Base-by-base conservation (phyloP, 163 green algal genomes). In the Chloroidium sp. region DNA sequence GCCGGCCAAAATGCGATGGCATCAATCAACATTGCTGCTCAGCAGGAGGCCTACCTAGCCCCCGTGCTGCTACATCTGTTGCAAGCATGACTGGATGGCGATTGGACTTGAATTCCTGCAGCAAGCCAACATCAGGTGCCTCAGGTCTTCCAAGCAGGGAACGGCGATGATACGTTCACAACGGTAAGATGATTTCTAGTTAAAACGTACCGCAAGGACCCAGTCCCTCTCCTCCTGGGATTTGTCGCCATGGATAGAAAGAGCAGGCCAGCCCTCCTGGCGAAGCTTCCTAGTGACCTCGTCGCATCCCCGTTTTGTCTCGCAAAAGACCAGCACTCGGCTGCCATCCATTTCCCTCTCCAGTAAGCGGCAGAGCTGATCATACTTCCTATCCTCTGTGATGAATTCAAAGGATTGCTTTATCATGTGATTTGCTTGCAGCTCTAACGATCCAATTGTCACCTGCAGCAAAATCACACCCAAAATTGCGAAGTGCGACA, bases 201-300 rank as follows among this genome's bases (percentile, higher is more conserved):
- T 36, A 36, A 12, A 85, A 76, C 77, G 76, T 90, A 90, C 87
- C 62, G 86, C 85, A n/a, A 98, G 90, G 83, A 97, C 94, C 94
- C 94, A 98, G 84, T 99, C 96, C 69, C 96, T 88, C 89, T 99
- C 96, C 69, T 94, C 87, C 91, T 99, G 96, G 69, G 83, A 92
- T 88, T 99, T 99, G 91, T 98, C 96, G 69, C 96, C 96, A 86
- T 99, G 96, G 82, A 99, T 97, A 60, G 92, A 86, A 57, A 97
- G 86, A 8, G 94, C 91, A 4, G 94, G 94, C 89, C 92, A 98
- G 61, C 94, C 93, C 77, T 97, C 94, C 78, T 83, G 92, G 68
- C 95, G 88, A 82, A 99, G 87, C 83, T 93, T 88, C 61, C 92
- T 86, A 1, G 94, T 97, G 62, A 94, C 87, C 8, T 88, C 87